Evolutionary conservation across 2,329 filamentous ascomycete species (phyloP), one percentile per base, ranked within the genome.

Genomic region (Neocatenulostroma microsporum): DNA sequence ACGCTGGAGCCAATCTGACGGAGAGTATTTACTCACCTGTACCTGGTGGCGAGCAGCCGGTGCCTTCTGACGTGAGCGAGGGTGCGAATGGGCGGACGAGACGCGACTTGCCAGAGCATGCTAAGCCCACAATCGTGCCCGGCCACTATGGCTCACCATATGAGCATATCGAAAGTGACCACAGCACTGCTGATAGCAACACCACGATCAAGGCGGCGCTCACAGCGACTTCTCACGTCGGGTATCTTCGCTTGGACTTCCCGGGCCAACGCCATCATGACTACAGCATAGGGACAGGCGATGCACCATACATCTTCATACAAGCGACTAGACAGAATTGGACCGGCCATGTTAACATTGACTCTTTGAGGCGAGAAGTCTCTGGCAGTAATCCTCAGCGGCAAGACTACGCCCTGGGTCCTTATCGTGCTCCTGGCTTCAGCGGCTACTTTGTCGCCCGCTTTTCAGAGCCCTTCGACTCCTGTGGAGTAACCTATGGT

Each of bases 391-490:
- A 69, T 37, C 58, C 63, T 1, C 64, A 70, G 42, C 54, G 66
- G 23, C 66, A 70, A 44, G 67, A 69, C 35, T 69, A 68, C 34
- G 53, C 56, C 5, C 45, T 70, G 1, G 67, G 67, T 1, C 66
- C 67, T 3, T 56, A 63, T 28, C 60, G 54, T 14, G 62, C 67
- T 2, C 35, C 51, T 3, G 60, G 56, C 0, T 69, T 70, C 44
- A 60, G 54, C 2, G 62, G 64, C 6, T 69, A 67, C 44, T 70
- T 70, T 36, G 66, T 69, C 0, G 66, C 65, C 8, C 60, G 63
- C 3, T 70, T 70, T 40, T 69, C 66, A 0, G 50, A 62, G 28
- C 60, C 62, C 1, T 69, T 70, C 38, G 35, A 30, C 2, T 57
- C 55, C 0, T 58, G 60, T 40, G 66, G 66, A 3, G 56, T 60